Evolutionary conservation across 1,139 yeast species (phyloP).

Genomic region (Maudiozyma humilis): DNA sequence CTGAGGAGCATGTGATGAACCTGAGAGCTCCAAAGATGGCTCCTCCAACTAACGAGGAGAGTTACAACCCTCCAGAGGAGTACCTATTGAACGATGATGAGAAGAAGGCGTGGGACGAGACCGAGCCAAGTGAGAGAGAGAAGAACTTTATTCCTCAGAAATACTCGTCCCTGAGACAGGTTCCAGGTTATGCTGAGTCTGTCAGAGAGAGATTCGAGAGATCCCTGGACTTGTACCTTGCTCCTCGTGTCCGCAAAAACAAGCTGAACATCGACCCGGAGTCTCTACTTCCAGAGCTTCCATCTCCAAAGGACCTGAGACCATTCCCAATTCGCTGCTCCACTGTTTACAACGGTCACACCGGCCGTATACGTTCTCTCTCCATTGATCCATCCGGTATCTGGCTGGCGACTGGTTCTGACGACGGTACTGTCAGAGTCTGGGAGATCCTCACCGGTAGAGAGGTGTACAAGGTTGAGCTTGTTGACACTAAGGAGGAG

Average conservation of each 20-base stretch:
- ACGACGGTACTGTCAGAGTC: slow-evolving; percentile 88
- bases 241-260: slow-evolving; percentile 91
- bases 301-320: slow-evolving; percentile 91
- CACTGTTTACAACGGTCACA: slow-evolving; percentile 75
- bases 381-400: slow-evolving; percentile 84
- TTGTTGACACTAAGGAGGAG: slow-evolving; percentile 35
- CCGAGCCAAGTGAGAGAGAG: slow-evolving; percentile 73
- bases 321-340: slow-evolving; percentile 97
- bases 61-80: slow-evolving; percentile 96
- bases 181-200: slow-evolving; percentile 83
- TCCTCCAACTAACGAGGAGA: slow-evolving; percentile 94
- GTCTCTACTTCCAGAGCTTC: slow-evolving; percentile 88
- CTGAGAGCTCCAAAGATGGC: slow-evolving; percentile 90
- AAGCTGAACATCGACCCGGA: slow-evolving; percentile 94
- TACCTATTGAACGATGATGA: slow-evolving; percentile 78
- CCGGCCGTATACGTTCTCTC: slow-evolving; percentile 70
- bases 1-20: slow-evolving; percentile 74
- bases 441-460: slow-evolving; percentile 97
- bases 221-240: slow-evolving; percentile 84
- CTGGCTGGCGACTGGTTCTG: slow-evolving; percentile 97
- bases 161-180: slow-evolving; percentile 73
- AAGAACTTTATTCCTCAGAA: slow-evolving; percentile 76
- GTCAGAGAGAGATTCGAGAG: slow-evolving; percentile 91
- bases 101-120: slow-evolving; percentile 57
- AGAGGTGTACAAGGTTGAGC: slow-evolving; percentile 63